phyloP scores from a whole-genome alignment of 2,329 filamentous ascomycete species.

The Coniella lustricola region DNA sequence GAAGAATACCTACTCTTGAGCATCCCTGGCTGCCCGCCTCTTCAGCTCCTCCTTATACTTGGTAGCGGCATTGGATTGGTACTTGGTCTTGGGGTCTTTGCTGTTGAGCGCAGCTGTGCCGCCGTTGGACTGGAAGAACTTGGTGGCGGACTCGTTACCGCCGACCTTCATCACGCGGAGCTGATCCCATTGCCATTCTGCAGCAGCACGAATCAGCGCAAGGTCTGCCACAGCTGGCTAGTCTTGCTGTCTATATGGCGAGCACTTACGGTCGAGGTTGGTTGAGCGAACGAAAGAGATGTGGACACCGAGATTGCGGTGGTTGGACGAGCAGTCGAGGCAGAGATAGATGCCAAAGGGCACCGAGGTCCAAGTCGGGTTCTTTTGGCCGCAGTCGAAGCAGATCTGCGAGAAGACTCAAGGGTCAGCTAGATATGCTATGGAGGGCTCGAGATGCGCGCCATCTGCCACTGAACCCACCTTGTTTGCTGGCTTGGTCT shows the following conservation, averaged over 20 bases:
- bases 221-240: background rate
- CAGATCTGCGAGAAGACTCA: slow-evolving; percentile 61
- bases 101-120: slow-evolving; percentile 88
- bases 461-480: slow-evolving; percentile 34
- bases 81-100: slow-evolving; percentile 96
- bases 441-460: background rate
- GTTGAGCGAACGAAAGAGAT: slow-evolving; percentile 98
- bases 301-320: slow-evolving; percentile 95
- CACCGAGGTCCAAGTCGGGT: slow-evolving; percentile 96
- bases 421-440: slow-evolving; percentile 16
- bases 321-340: slow-evolving; percentile 93
- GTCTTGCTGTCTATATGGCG: background rate
- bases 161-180: slow-evolving; percentile 96
- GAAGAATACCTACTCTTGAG: slow-evolving; percentile 61
- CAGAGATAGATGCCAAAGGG: slow-evolving; percentile 97
- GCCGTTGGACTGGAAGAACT: slow-evolving; percentile 96
- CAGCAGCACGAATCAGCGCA: slow-evolving; percentile 12
- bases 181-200: slow-evolving; percentile 99
- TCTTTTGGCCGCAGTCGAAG: slow-evolving; percentile 97
- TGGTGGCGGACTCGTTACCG: slow-evolving; percentile 95
- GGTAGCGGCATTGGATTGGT: slow-evolving; percentile 82
- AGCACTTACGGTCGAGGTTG: slow-evolving; percentile 85
- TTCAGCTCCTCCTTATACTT: slow-evolving; percentile 99
- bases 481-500: slow-evolving; percentile 91
- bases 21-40: slow-evolving; percentile 74